Conservation (phyloP, 2,329 filamentous ascomycete genomes). For the Stagonosporopsis tanaceti region DNA sequence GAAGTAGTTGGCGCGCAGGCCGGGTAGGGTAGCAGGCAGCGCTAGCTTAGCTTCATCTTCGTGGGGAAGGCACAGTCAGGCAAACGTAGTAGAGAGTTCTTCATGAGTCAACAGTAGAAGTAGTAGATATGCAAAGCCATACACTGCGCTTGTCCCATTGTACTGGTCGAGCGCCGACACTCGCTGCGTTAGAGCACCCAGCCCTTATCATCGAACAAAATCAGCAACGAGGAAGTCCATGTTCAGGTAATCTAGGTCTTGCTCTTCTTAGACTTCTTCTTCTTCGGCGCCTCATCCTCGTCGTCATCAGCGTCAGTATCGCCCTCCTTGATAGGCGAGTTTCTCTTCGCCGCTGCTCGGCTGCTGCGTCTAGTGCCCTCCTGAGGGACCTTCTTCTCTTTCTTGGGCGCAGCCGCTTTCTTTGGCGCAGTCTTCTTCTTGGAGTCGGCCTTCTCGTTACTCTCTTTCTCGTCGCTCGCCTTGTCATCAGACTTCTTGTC, state of each 20-base stretch:
- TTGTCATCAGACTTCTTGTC: slow-evolving; percentile 17
- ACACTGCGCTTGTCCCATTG: neutral
- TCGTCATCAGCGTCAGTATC: slow-evolving; percentile 27
- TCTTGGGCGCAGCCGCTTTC: slow-evolving; percentile 20
- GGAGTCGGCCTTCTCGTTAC: slow-evolving; percentile 22
- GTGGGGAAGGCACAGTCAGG: neutral
- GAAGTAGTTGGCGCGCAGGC: neutral
- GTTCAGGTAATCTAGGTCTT: slow-evolving; percentile 8
- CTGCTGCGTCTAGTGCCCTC: slow-evolving; percentile 33
- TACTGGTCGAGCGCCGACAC: neutral
- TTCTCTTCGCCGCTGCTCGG: slow-evolving; percentile 30
- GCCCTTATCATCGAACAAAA: neutral
- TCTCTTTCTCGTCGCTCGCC: slow-evolving; percentile 19
- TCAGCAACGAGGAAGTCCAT: neutral
- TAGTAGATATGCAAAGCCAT: neutral
- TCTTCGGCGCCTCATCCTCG: slow-evolving; percentile 27
- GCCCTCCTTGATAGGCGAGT: slow-evolving; percentile 25
- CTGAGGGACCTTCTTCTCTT: slow-evolving; percentile 28
- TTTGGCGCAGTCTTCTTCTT: slow-evolving; percentile 35
- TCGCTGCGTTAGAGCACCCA: neutral
- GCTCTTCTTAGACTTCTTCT: slow-evolving; percentile 30
- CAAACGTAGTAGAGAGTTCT: neutral
- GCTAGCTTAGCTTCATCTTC: slow-evolving; percentile 4
- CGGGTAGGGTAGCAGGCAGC: too few relatives aligned
- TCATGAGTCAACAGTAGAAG: slow-evolving; percentile 2